phyloP scores from a whole-genome alignment of 345 rosid species.

The Lepidium africanum region DNA sequence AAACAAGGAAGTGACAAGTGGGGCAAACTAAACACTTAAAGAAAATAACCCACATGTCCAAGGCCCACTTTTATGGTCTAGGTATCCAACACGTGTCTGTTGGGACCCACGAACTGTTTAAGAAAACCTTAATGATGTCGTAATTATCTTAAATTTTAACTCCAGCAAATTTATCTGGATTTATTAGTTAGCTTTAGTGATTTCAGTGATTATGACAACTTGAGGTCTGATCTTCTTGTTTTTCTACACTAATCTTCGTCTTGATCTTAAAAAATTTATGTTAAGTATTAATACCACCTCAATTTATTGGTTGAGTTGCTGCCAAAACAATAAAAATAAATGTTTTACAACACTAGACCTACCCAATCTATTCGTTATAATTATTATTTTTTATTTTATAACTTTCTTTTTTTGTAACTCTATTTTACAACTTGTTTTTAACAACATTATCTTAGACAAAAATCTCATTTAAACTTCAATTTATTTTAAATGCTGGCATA shows the following conservation, averaged over 20 bases:
- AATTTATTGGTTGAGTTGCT: not conserved
- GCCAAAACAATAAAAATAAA: no score
- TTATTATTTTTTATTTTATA: no score
- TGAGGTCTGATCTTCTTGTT: slow-evolving; percentile 9
- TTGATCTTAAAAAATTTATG: not conserved
- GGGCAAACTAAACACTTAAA: not conserved
- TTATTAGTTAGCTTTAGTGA: not conserved
- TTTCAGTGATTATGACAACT: slow-evolving; percentile 9
- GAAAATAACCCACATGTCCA: slow-evolving; percentile 1
- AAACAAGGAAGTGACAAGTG: slow-evolving; percentile 12
- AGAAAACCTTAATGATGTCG: not conserved
- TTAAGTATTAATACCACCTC: not conserved
- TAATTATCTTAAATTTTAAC: not conserved
- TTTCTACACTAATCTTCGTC: not conserved
- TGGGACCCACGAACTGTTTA: not conserved
- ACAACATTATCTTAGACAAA: not conserved
- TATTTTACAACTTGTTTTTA: no score
- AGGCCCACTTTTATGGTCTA: not conserved
- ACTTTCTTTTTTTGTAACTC: no score
- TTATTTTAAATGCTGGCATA: no score
- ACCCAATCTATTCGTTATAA: not conserved
- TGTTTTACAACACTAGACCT: not conserved
- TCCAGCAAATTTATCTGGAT: not conserved
- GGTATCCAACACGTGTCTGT: slow-evolving; percentile 5
- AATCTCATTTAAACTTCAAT: no score